Conservation (phyloP, 2,329 filamentous ascomycete genomes). For the Pseudonectria buxi region DNA sequence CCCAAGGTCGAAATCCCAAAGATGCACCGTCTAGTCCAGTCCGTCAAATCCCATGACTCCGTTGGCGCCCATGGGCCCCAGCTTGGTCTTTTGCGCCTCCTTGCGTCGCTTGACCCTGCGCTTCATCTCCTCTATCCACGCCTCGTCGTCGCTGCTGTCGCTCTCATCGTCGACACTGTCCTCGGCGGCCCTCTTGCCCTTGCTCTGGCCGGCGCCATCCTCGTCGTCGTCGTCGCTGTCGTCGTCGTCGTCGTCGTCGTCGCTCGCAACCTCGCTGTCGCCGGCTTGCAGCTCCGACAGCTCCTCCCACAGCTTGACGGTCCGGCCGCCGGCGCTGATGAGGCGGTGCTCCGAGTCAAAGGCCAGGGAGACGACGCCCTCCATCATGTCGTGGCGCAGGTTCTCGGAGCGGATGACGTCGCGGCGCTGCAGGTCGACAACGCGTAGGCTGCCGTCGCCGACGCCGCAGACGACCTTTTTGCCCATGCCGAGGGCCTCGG, state of each 20-base stretch:
- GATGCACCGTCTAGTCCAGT: too few species aligned
- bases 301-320: constrained; percentile 91
- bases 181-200: constrained; percentile 43
- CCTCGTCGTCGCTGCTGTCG: constrained; percentile 25
- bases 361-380: constrained; percentile 72
- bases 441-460: constrained; percentile 70
- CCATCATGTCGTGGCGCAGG: constrained; percentile 72
- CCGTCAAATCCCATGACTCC: constrained; percentile 45
- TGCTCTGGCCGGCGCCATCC: constrained; percentile 29
- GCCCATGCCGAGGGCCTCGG: constrained; percentile 60
- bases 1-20: too few species aligned
- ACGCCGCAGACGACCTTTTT: constrained; percentile 75
- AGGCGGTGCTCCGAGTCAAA: constrained; percentile 83
- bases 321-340: constrained; percentile 80
- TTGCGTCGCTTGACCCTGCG: constrained; percentile 40
- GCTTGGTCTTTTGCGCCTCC: constrained; percentile 33
- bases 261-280: constrained; percentile 40
- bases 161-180: constrained; percentile 42
- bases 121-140: constrained; percentile 33
- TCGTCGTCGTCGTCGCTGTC: constrained; percentile 41
- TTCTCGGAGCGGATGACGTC: constrained; percentile 60
- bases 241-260: constrained; percentile 36
- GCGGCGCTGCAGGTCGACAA: constrained; percentile 69
- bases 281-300: constrained; percentile 47
- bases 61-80: constrained; percentile 45